Evolutionary conservation across 257 asterid genomes (phyloP), one percentile per base, ranked within the genome.

Genomic region (Hygrophila difformis): DNA sequence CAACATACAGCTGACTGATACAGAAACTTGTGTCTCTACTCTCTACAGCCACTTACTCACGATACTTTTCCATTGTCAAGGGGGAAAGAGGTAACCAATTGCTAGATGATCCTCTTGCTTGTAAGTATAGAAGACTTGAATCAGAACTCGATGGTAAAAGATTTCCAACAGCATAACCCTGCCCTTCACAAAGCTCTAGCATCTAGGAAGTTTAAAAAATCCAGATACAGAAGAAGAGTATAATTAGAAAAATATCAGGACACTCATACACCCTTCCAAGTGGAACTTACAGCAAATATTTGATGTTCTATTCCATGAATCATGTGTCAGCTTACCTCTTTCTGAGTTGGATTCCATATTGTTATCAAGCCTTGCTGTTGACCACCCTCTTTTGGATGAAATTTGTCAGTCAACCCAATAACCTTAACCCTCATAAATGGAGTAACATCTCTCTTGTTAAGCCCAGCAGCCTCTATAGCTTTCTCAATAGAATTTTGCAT

Each of bases 341-440:
- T 76, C 73, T 74, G 85, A 18, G 94, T 82, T 33, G 99, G 99
- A 53, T 73, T 72, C 99, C 99, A 91, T 51, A 91, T 74, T n/a
- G 95, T 86, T 53, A 91, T 74, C 67, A 91, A 56, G 68, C 99
- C 99, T 57, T 64, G 68, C 47, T 39, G 59, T 2, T 67, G 67
- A 56, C 39, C 16, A 59, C 55, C 17, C 44, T 67, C 71, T 44
- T 12, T 67, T 26, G 59, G 51, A 47, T 51, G 63, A 52, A 63
- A 26, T 62, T 64, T 85, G 44, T 57, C 72, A 35, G 65, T 58
- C 78, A 91, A 72, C 39, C 99, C 94, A 56, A 76, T 77, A 64
- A 91, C 99, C 74, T 76, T 78, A 46, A 91, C 70, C 71, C 96
- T 78, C 69, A 86, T 62, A 75, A 86, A 78, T 18, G 89, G 95